Base-by-base conservation (phyloP, 2,329 filamentous ascomycete species). In the Alternaria postmessia region DNA sequence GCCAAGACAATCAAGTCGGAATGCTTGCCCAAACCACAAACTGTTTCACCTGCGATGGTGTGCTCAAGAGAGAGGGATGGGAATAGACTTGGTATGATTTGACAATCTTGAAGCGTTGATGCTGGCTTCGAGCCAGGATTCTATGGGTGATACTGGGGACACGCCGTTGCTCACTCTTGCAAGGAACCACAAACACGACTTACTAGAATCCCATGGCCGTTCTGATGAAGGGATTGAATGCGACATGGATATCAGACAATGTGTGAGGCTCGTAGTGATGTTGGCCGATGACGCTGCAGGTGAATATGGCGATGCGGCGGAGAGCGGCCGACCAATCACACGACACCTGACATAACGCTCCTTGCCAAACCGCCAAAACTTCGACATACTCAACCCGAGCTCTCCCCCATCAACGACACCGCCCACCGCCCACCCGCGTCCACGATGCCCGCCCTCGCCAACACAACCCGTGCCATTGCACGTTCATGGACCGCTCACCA, bases 371-470 rank as follows among this genome's bases (percentile, higher is more conserved):
- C 61, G 63, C 66, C 68, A 72, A 70, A 68, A 65, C 68, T 70
- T 69, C 67, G 62, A 69, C 67, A 61, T 62, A 51, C 64, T 68
- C 68, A 62, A 51, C 54, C 57, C 59, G 54, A 65, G 56, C 63
- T 61, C 55, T 64, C 52, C 58, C 54, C 63, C 69, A 62, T 64
- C 63, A 64, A 61, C 69, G 49, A 63, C 68, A 59, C 55, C 63
- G 57, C 61, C 67, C 63, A 57, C 66, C 70, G 64, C 68, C 64
- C 69, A 66, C 63, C 67, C 68, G 66, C 74, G 71, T 71, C 73
- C 77, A 78, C 74, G 72, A 84, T 84, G 82, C 82, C 82, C 70
- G 77, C 82, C 72, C 79, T 83, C 75, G 78, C 81, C 67, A 77
- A 77, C 74, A 79, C 79, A 61, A 76, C 82, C 67, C 78, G 79